phyloP scores from a whole-genome alignment of 2,329 filamentous ascomycete species.

The Aspergillus piperis region DNA sequence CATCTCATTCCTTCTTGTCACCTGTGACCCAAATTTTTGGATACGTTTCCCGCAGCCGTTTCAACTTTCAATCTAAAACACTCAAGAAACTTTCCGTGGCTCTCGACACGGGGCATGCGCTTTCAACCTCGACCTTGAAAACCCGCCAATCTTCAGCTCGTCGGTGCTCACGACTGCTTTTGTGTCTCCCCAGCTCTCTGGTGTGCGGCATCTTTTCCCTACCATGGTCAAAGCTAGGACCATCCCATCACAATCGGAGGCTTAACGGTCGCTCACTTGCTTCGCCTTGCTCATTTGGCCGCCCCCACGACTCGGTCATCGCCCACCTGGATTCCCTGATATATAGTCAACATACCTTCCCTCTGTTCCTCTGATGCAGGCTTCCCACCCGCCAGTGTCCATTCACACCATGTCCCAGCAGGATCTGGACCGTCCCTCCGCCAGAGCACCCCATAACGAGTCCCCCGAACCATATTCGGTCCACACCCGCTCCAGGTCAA shows the following conservation, averaged over 20 bases:
- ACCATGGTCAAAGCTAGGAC: conserved; percentile 20
- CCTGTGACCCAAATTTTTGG: background rate
- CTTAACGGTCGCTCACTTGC: conserved; percentile 17
- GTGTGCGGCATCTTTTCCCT: conserved; percentile 2
- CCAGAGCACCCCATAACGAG: conserved; percentile 35
- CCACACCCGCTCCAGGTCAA: conserved; percentile 40
- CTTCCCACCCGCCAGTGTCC: conserved; percentile 17
- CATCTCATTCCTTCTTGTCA: background rate
- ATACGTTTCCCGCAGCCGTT: conserved; percentile 8
- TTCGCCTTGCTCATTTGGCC: background rate
- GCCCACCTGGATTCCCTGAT: conserved; percentile 4
- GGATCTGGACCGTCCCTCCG: conserved; percentile 33
- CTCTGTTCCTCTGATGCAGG: conserved; percentile 9
- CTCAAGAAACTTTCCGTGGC: conserved; percentile 11
- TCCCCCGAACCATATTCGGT: conserved; percentile 33
- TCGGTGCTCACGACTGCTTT: background rate
- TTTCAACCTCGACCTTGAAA: background rate
- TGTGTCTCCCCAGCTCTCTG: background rate
- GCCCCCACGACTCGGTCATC: background rate
- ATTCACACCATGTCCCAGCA: conserved; percentile 19
- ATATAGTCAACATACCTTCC: conserved; percentile 7
- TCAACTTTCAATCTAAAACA: conserved; percentile 17
- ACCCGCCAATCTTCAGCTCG: background rate
- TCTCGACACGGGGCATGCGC: conserved; percentile 10
- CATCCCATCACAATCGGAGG: conserved; percentile 16